Evolutionary conservation across 2,329 filamentous ascomycete genomes (phyloP).

Genomic region (Myriosclerotinia scirpicola): DNA sequence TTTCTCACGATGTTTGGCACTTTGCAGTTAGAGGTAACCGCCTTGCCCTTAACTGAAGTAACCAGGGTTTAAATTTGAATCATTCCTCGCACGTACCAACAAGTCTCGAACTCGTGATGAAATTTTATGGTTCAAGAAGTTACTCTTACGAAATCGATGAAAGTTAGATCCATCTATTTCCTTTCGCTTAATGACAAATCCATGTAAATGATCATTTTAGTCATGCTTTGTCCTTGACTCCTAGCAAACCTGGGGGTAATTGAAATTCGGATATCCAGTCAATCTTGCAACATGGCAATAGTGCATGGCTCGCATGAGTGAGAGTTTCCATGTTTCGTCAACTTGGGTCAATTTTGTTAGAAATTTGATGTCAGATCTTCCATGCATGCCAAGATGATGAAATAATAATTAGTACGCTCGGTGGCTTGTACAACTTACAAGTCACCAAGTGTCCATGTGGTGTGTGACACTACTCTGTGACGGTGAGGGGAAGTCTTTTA

Average conservation of each 20-base stretch:
- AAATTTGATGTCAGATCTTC: slow-evolving; percentile 4
- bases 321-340: no score
- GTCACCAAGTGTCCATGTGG: slow-evolving; percentile 1
- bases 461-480: neutral
- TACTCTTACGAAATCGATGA: slow-evolving; percentile 20
- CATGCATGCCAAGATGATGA: slow-evolving; percentile 7
- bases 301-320: no score
- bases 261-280: slow-evolving; percentile 25
- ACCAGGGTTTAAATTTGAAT: neutral
- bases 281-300: slow-evolving; percentile 7
- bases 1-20: slow-evolving; percentile 21
- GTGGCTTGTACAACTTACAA: neutral
- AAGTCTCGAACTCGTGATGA: slow-evolving; percentile 21
- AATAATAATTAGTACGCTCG: no score
- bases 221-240: neutral
- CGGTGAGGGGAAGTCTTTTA: neutral
- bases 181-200: slow-evolving; percentile 2
- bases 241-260: slow-evolving; percentile 26
- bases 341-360: slow-evolving; percentile 10
- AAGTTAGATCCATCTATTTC: slow-evolving; percentile 11
- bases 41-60: slow-evolving; percentile 7
- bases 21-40: slow-evolving; percentile 24
- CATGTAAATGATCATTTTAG: slow-evolving; percentile 17
- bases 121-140: neutral
- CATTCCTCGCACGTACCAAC: slow-evolving; percentile 4